These are phyloP conservation scores for Metarhizium guizhouense DNA, from an alignment of 2,329 filamentous ascomycete genomes.

Conservation along the genomic window DNA sequence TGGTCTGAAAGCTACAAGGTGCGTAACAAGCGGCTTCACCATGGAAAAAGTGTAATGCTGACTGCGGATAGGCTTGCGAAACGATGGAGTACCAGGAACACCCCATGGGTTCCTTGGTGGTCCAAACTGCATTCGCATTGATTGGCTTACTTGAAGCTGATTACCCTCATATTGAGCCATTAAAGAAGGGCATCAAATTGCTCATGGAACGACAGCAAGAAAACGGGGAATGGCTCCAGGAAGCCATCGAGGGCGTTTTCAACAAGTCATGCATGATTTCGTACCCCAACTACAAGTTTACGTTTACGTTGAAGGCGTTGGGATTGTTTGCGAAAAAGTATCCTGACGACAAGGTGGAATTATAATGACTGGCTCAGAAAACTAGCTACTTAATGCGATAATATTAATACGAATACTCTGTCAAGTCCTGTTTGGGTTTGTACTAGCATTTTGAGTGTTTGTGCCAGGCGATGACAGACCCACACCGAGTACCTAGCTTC, in stretches of 20 bases:
- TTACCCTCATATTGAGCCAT: constrained; percentile 64
- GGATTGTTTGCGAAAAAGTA: constrained; percentile 76
- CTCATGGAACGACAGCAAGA: constrained; percentile 77
- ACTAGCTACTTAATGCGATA: background rate
- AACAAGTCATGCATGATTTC: constrained; percentile 99
- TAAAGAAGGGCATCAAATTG: constrained; percentile 67
- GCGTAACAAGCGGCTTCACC: constrained; percentile 12
- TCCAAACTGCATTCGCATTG: constrained; percentile 88
- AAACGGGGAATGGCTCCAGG: constrained; percentile 92
- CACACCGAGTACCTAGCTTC: too few species aligned
- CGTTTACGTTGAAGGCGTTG: constrained; percentile 86
- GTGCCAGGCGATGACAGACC: too few species aligned
- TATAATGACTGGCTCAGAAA: background rate
- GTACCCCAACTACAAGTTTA: constrained; percentile 98
- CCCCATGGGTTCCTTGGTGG: constrained; percentile 69
- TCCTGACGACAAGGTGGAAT: constrained; percentile 49
- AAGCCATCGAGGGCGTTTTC: constrained; percentile 95
- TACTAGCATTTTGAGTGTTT: too few species aligned
- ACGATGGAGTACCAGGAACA: constrained; percentile 68
- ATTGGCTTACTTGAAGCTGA: constrained; percentile 75
- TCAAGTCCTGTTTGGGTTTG: background rate
- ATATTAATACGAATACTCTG: background rate
- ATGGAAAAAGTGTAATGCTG: constrained; percentile 5
- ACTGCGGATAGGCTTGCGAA: constrained; percentile 56
- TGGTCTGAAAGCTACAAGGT: constrained; percentile 93